Evolutionary conservation across 2,329 filamentous ascomycete species (phyloP).

Genomic region (Fusarium brevicatenulatum): DNA sequence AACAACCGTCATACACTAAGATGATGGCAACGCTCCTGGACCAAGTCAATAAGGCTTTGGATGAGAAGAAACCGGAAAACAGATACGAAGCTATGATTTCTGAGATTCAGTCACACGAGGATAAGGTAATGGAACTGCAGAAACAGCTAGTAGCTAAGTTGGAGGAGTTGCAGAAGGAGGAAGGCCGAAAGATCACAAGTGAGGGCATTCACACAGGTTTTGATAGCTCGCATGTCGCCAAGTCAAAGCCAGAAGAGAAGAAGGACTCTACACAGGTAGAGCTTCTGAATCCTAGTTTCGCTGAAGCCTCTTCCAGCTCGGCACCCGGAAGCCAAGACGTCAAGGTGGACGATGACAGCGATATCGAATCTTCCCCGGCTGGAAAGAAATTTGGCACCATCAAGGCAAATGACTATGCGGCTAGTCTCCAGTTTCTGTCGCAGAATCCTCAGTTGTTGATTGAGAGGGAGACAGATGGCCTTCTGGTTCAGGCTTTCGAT

Average conservation of each 20-base stretch:
- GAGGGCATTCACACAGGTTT: conserved; percentile 90
- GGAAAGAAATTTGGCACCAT: conserved; percentile 87
- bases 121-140: conserved; percentile 82
- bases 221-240: conserved; percentile 83
- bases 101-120: conserved; percentile 80
- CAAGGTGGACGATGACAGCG: conserved; percentile 70
- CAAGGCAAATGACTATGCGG: conserved; percentile 76
- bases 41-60: conserved; percentile 86
- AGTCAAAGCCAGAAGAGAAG: conserved; percentile 60
- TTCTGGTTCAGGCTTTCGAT: conserved; percentile 93
- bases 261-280: conserved; percentile 69
- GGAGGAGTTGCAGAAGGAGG: conserved; percentile 83
- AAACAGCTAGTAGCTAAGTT: conserved; percentile 78
- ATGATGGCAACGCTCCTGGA: conserved; percentile 99
- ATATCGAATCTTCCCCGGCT: conserved; percentile 78
- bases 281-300: conserved; percentile 76
- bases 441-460: conserved; percentile 80
- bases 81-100: conserved; percentile 80
- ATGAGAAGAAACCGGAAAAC: conserved; percentile 76
- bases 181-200: conserved; percentile 91
- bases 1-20: conserved; percentile 86
- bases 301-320: conserved; percentile 24
- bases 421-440: conserved; percentile 80
- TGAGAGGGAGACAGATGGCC: conserved; percentile 89
- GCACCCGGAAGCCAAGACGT: conserved; percentile 26